phyloP scores from a whole-genome alignment of 345 rosid species.

The Acer saccharum region DNA sequence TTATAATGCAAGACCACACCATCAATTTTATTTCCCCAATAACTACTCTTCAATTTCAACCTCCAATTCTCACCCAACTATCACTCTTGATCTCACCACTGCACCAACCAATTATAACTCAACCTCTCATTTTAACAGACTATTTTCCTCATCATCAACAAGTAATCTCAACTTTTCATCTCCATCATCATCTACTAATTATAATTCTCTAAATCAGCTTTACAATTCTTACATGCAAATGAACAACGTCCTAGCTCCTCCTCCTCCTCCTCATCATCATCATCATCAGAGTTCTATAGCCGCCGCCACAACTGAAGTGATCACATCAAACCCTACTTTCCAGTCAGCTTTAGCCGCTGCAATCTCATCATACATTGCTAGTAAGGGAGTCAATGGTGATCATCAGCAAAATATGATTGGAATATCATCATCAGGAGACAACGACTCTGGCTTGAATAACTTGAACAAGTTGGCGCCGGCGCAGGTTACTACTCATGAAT shows the following conservation, averaged over 20 bases:
- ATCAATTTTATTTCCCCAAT: constrained; percentile 30
- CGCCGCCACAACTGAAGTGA: constrained; percentile 37
- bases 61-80: constrained; percentile 57
- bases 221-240: constrained; percentile 13
- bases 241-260: constrained; percentile 21
- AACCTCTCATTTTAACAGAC: constrained; percentile 14
- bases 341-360: constrained; percentile 42
- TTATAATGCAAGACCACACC: constrained; percentile 15
- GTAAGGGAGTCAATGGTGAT: constrained; percentile 1
- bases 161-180: constrained; percentile 42
- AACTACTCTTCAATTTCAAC: constrained; percentile 43
- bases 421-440: constrained; percentile 1
- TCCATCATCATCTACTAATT: constrained; percentile 12
- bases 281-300: constrained; percentile 22
- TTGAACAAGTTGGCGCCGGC: too few species aligned
- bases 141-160: constrained; percentile 9
- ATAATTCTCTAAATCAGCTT: not conserved
- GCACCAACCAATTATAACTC: constrained; percentile 26
- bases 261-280: not conserved
- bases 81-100: constrained; percentile 70
- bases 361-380: constrained; percentile 31
- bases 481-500: not conserved
- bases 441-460: constrained; percentile 9
- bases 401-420: constrained; percentile 7
- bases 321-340: constrained; percentile 37